A percentile compares a stretch with the other conserved stretches of the same genome.
Conservation (phyloP, 2,329 filamentous ascomycete genomes). For the Venturia carpophila region DNA sequence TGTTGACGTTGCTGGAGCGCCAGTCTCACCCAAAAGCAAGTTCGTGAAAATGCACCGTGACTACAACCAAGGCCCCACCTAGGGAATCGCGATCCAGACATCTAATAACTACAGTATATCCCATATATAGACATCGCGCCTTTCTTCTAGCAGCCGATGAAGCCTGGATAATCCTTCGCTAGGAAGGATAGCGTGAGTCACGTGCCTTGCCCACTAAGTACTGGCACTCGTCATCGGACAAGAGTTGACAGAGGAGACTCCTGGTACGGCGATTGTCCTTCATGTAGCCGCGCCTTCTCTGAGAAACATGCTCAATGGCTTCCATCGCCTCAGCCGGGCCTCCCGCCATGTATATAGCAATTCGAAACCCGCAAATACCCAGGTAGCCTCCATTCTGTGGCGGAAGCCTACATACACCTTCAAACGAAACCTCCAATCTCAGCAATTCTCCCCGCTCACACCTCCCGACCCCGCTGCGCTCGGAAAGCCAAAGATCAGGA, state of each 20-base stretch:
- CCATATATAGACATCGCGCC: no score
- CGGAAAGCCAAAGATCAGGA: slow-evolving; percentile 61
- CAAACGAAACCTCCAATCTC: slow-evolving; percentile 12
- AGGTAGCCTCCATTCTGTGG: slow-evolving; percentile 11
- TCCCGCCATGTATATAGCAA: neutral
- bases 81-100: no score
- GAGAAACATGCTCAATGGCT: slow-evolving; percentile 15
- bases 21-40: no score
- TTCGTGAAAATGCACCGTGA: no score
- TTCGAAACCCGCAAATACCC: neutral
- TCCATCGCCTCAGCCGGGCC: slow-evolving; percentile 12
- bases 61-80: no score
- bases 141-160: no score
- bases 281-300: neutral
- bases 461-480: slow-evolving; percentile 75
- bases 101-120: no score
- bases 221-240: neutral
- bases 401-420: slow-evolving; percentile 2
- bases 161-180: no score
- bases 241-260: neutral
- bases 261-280: neutral
- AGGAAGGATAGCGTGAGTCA: neutral
- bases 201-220: neutral
- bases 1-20: no score
- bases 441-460: slow-evolving; percentile 36